Evolutionary conservation across 495 filamentous ascomycete species (phyloP), one percentile per base, ranked within the genome.

Genomic region (Aspergillus heteromorphus): DNA sequence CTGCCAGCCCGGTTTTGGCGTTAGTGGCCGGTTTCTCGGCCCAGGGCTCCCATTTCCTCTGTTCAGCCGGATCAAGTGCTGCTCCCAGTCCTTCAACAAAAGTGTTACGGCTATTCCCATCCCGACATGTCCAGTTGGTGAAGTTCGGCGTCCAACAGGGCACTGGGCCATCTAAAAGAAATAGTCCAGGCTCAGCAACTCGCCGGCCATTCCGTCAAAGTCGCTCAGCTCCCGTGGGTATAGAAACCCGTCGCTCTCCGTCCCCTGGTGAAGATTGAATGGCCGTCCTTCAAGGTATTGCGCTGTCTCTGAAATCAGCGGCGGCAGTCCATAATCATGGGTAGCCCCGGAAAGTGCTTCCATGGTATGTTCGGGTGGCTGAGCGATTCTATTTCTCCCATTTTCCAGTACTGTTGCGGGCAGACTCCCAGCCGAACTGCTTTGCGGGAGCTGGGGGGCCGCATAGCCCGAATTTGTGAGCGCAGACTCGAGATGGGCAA

Each of bases 241-340:
- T n/a, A 48, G 25, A n/a, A 29, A 48, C 21, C 45, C 38, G 14
- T 52, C 21, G 23, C 42, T 11, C 13, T 30, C 50, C 6, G 11
- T 52, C 16, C n/a, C 9, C 23, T 19, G 50, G 10, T 10, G 50
- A 13, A 52, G 38, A 43, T 30, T 52, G 16, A 52, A 52, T 2
- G 50, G 38, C 23, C 50, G 50, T 4, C 36, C 50, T 19, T 52
- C 50, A 5, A 52, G 40, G 50, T 52, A 52, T 8, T 19, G 19
- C 17, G 38, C 14, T 6, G 18, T 25, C 4, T 52, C 50, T n/a
- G 34, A 13, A n/a, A 38, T 13, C 1, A 13, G 10, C 5, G 34
- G 10, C 8, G 13, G 10, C 34, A n/a, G 34, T 38, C 34, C 34
- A 38, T 38, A 38, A 38, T 9, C n/a, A 13, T 13, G 34, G n/a